Evolutionary conservation across 495 filamentous ascomycete species (phyloP), one percentile per base, ranked within the genome.

Genomic region (Aspergillus leporis): DNA sequence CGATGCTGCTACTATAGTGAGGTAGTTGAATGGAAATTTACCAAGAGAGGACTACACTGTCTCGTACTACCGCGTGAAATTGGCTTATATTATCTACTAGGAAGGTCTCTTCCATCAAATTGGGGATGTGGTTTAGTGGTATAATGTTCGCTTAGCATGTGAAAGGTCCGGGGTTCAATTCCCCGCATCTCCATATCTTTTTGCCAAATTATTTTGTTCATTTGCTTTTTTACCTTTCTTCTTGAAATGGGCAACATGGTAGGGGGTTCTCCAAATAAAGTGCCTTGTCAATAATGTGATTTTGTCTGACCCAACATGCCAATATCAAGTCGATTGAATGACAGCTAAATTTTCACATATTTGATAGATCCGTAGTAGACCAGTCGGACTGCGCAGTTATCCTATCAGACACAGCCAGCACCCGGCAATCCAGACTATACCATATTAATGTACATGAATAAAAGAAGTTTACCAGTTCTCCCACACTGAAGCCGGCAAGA

Each of bases 401-500:
- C 12, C 16, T 12, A 40, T 13, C 3, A 12, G 10, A 45, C 41
- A 45, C 7, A 45, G 9, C 43, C 43, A 4, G 7, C 43, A 47
- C 19, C 43, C 5, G 43, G 19, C 43, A 47, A 23, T 28, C 51
- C 54, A n/a, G 19, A 28, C 25, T 18, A 51, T 41, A 55, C 34
- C 18, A 56, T 30, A 36, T 1, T 34, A 9, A 1, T 38, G 7
- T 21, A 30, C 13, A 21, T 22, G 0, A 18, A 43, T 40, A 21
- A 19, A 19, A 34, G 4, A 45, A 25, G n/a, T 45, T 84, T 74
- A 98, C 91, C 92, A 97, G 55, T 84, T 83, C 79, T 95, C 88
- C 94, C 94, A 98, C 5, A 97, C 86, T 21, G 70, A 69, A 55
- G 75, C 80, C 13, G 93, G 92, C 53, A 98, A 53, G 6, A 97